phyloP scores from a whole-genome alignment of 1,284 basidiomycete species.

The Sanghuangporus sanghuang region DNA sequence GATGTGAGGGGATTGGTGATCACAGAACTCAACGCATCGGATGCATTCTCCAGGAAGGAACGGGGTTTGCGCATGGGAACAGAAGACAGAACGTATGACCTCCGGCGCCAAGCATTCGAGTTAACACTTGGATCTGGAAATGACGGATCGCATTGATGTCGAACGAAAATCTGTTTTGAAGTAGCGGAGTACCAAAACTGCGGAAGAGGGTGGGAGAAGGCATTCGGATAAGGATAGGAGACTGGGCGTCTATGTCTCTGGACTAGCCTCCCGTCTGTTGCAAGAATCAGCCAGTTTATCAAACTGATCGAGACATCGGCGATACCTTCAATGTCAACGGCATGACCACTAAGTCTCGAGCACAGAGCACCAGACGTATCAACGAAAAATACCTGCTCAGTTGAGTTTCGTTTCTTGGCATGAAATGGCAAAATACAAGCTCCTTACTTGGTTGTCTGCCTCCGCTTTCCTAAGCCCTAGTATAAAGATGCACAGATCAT shows the following conservation, averaged over 20 bases:
- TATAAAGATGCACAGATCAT: not conserved
- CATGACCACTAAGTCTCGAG: slow-evolving; percentile 73
- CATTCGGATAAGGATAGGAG: slow-evolving; percentile 68
- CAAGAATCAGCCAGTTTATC: slow-evolving; percentile 2
- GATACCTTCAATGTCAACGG: slow-evolving; percentile 68
- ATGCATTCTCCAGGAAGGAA: slow-evolving; percentile 63
- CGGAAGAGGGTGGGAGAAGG: slow-evolving; percentile 70
- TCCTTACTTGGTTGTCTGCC: slow-evolving; percentile 65
- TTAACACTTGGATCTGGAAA: slow-evolving; percentile 36
- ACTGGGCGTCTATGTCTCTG: slow-evolving; percentile 70
- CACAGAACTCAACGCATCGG: slow-evolving; percentile 53
- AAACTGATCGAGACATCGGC: slow-evolving; percentile 3
- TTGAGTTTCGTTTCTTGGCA: slow-evolving; percentile 2
- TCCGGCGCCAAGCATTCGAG: slow-evolving; percentile 49
- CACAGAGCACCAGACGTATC: slow-evolving; percentile 70
- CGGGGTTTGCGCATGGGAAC: slow-evolving; percentile 62
- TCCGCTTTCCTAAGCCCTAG: slow-evolving; percentile 60
- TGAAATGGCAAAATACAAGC: not conserved
- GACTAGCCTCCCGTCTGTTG: slow-evolving; percentile 53
- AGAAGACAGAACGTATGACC: slow-evolving; percentile 55
- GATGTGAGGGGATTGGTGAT: slow-evolving; percentile 43
- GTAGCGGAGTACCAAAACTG: slow-evolving; percentile 53
- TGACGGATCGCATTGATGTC: slow-evolving; percentile 57
- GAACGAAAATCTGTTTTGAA: slow-evolving; percentile 54
- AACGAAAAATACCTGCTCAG: slow-evolving; percentile 67